Conservation (phyloP, 179 eudicot species). For the Gypsophila paniculata region DNA sequence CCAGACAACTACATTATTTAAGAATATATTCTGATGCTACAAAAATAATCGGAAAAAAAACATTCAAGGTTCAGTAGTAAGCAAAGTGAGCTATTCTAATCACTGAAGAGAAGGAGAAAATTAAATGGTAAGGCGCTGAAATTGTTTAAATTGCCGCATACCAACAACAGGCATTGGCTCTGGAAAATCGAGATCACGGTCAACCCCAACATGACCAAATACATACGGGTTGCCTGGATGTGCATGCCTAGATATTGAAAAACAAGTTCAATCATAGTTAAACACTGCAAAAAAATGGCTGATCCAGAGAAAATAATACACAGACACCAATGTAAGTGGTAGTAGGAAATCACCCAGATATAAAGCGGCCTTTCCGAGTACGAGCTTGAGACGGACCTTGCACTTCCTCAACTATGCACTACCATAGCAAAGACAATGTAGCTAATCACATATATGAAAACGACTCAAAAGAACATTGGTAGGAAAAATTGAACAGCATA, state of each 20-base stretch:
- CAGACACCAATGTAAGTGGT: conserved; percentile 9
- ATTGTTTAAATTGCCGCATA: conserved; percentile 32
- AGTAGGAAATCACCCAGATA: conserved; percentile 73
- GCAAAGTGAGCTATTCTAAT: background rate
- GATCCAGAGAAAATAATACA: background rate
- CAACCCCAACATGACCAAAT: conserved; percentile 87
- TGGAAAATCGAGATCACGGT: conserved; percentile 94
- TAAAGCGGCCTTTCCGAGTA: conserved; percentile 86
- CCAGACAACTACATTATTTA: background rate
- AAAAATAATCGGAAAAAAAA: background rate
- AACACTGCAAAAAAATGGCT: conserved; percentile 14
- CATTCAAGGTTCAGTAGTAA: conserved; percentile 7
- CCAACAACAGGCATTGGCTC: conserved; percentile 99
- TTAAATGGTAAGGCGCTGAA: background rate
- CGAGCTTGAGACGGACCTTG: conserved; percentile 98
- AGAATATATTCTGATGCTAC: background rate
- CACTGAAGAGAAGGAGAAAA: background rate
- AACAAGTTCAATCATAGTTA: conserved; percentile 15
- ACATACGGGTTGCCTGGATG: conserved; percentile 99
- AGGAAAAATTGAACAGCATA: background rate
- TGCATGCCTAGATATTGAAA: conserved; percentile 63
- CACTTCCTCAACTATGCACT: conserved; percentile 97
- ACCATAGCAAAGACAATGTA: conserved; percentile 17
- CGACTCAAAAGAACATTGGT: background rate
- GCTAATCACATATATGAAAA: background rate